Percentiles rank a stretch among this genome's conserved stretches.
Conservation (phyloP, 352 stramenopile species). For the Phytophthora fragariaefolia region DNA sequence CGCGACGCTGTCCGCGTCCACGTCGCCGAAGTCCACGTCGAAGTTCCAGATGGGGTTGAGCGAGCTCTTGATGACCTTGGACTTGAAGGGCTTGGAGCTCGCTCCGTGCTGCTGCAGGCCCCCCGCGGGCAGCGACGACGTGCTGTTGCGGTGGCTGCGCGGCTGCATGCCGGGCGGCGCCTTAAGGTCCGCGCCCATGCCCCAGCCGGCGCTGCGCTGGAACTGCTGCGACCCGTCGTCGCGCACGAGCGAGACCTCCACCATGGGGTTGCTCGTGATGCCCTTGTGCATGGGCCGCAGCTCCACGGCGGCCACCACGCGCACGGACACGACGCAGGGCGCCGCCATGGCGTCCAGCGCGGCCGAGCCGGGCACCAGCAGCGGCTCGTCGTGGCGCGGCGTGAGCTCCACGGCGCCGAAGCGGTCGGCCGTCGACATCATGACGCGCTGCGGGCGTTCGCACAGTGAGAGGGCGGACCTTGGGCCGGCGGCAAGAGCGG, state of each 20-base stretch:
- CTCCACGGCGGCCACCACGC: constrained; percentile 59
- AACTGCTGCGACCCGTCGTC: constrained; percentile 45
- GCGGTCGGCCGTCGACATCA: constrained; percentile 41
- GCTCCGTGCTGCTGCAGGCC: constrained; percentile 34
- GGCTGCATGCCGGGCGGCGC: constrained; percentile 15
- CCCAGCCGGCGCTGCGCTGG: constrained; percentile 43
- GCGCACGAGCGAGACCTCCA: constrained; percentile 74
- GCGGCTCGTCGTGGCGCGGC: constrained; percentile 59
- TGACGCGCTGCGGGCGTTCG: constrained; percentile 12
- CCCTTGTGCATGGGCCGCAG: constrained; percentile 75
- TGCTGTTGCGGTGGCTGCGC: constrained; percentile 24
- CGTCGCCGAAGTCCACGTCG: constrained; percentile 81
- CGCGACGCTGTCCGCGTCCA: constrained; percentile 69
- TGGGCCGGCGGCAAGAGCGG: constrained; percentile 12
- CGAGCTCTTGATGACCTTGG: constrained; percentile 69
- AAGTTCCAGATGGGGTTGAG: constrained; percentile 87
- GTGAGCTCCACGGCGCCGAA: constrained; percentile 62
- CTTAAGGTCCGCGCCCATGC: constrained; percentile 60
- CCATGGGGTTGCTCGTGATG: constrained; percentile 73
- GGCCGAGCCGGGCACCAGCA: constrained; percentile 60
- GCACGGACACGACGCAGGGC: constrained; percentile 66
- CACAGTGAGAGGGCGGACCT: constrained; percentile 24
- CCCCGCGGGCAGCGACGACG: constrained; percentile 29
- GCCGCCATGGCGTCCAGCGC: constrained; percentile 67
- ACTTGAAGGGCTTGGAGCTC: constrained; percentile 57